A percentile compares a stretch with the other conserved stretches of the same genome.
These are phyloP conservation scores for Paramecium octaurelia DNA, from an alignment of 73 alveolate species.

Conservation along the genomic window DNA sequence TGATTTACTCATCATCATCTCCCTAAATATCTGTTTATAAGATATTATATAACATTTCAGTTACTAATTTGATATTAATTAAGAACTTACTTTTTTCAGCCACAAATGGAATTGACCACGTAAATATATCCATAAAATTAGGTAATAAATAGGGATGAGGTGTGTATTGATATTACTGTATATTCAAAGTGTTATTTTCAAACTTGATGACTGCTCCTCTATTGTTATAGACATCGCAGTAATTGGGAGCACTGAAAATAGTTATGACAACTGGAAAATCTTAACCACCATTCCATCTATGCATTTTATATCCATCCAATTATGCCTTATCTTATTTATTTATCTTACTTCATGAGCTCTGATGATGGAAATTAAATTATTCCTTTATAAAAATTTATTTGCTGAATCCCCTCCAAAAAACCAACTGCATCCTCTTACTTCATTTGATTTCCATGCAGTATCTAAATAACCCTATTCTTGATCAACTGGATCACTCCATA, in stretches of 20 bases:
- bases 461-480: slow-evolving; percentile 75
- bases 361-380: slow-evolving; percentile 76
- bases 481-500: slow-evolving; percentile 89
- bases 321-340: slow-evolving; percentile 62
- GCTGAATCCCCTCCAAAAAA: slow-evolving; percentile 82
- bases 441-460: slow-evolving; percentile 65
- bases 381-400: slow-evolving; percentile 68
- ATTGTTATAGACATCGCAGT: slow-evolving; percentile 94
- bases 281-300: slow-evolving; percentile 87
- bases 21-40: slow-evolving; percentile 57
- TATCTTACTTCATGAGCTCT: slow-evolving; percentile 84
- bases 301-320: slow-evolving; percentile 90
- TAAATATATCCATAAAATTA: slow-evolving; percentile 82
- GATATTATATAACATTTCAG: slow-evolving; percentile 77
- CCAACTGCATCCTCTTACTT: slow-evolving; percentile 79
- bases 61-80: not conserved
- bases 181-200: slow-evolving; percentile 83
- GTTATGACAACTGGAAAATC: slow-evolving; percentile 94
- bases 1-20: slow-evolving; percentile 34
- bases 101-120: slow-evolving; percentile 92
- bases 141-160: slow-evolving; percentile 93
- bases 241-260: slow-evolving; percentile 94
- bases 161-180: slow-evolving; percentile 86
- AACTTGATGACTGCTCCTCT: slow-evolving; percentile 92
- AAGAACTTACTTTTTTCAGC: slow-evolving; percentile 69